These are phyloP conservation scores for Epithemia pelagica DNA, from an alignment of 108 stramenopile genomes.

Conservation along the genomic window DNA sequence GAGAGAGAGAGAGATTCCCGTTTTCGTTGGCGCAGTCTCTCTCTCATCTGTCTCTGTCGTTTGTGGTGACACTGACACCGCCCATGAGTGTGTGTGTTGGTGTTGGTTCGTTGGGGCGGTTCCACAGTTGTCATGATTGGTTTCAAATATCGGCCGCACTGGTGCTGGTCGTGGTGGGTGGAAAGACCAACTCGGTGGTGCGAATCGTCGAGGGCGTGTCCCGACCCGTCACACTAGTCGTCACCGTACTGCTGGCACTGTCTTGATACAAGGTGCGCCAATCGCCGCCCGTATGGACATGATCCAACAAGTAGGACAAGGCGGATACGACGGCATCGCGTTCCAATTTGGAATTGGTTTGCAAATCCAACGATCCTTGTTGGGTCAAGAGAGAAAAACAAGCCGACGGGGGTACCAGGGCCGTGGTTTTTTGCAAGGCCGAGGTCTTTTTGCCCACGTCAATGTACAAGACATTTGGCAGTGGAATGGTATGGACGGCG, in stretches of 20 bases:
- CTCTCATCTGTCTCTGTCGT: too few relatives aligned
- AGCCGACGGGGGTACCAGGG: conserved; percentile 16
- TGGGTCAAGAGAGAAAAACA: conserved; percentile 51
- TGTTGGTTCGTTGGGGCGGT: too few relatives aligned
- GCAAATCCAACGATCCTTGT: conserved; percentile 52
- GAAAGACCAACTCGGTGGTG: too few relatives aligned
- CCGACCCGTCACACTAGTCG: neutral
- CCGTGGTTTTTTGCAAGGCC: conserved; percentile 22
- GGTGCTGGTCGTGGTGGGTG: too few relatives aligned
- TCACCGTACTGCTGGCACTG: neutral
- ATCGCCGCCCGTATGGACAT: conserved; percentile 40
- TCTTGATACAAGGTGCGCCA: conserved; percentile 16
- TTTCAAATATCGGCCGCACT: too few relatives aligned
- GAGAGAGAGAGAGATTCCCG: too few relatives aligned
- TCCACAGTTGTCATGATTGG: too few relatives aligned
- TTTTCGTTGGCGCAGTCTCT: too few relatives aligned
- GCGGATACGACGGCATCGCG: conserved; percentile 50
- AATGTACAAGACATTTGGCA: conserved; percentile 45
- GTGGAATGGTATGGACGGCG: conserved; percentile 34
- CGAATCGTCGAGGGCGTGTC: neutral
- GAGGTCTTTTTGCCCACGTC: conserved; percentile 58
- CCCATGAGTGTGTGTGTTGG: too few relatives aligned
- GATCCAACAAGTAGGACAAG: conserved; percentile 47
- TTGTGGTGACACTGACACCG: too few relatives aligned
- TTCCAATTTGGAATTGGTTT: conserved; percentile 44